phyloP scores from a whole-genome alignment of 805 yeast species.

The Candida suzukii region DNA sequence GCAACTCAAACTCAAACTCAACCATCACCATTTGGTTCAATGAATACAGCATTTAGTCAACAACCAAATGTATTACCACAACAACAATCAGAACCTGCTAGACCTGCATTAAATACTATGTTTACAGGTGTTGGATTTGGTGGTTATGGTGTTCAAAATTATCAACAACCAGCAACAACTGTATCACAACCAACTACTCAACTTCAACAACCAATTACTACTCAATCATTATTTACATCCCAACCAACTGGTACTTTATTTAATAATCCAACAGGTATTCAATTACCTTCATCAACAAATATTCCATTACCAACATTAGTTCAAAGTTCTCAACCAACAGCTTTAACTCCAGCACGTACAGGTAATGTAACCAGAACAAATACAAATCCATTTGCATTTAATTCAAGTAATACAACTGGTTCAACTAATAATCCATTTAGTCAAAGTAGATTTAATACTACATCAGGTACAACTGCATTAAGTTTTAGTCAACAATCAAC shows the following conservation, averaged over 20 bases:
- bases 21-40: constrained; percentile 1
- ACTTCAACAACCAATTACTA: no score
- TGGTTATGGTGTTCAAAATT: constrained; percentile 28
- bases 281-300: not conserved
- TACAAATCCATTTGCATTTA: constrained; percentile 23
- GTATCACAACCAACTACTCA: no score
- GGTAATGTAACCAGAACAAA: constrained; percentile 17
- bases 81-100: constrained; percentile 3
- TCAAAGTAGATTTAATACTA: constrained; percentile 14
- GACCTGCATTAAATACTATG: constrained; percentile 17
- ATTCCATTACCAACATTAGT: not conserved
- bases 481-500: constrained; percentile 38
- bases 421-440: constrained; percentile 22
- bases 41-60: constrained; percentile 4
- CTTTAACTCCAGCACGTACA: constrained; percentile 8
- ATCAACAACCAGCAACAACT: constrained; percentile 18
- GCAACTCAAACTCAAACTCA: constrained; percentile 1
- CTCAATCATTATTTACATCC: not conserved
- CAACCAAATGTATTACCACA: constrained; percentile 10
- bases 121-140: constrained; percentile 59
- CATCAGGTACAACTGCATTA: not conserved
- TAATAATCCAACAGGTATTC: not conserved
- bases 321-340: not conserved
- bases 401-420: constrained; percentile 1
- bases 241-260: not conserved